Evolutionary conservation across 768 basidiomycete genomes (phyloP).

Genomic region (Kwoniella dejecticola): DNA sequence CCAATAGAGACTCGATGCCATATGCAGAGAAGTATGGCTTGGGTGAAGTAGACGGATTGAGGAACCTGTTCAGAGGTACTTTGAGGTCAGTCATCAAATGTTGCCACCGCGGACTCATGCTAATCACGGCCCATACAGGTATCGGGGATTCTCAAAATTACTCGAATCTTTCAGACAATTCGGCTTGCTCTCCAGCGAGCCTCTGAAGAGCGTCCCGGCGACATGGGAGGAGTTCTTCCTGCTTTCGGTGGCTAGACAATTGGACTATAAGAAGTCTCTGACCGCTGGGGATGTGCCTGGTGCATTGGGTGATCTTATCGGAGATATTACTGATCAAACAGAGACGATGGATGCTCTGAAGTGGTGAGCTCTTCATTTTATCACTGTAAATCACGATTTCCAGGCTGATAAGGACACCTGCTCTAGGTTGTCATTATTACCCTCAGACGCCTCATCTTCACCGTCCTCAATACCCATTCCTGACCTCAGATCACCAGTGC

Average conservation of each 20-base stretch:
- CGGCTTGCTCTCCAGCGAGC: constrained; percentile 65
- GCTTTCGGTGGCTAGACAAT: constrained; percentile 4
- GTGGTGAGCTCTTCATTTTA: constrained; percentile 25
- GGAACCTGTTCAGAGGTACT: constrained; percentile 80
- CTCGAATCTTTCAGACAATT: constrained; percentile 72
- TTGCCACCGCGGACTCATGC: not conserved
- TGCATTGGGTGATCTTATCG: constrained; percentile 22
- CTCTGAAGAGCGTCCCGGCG: constrained; percentile 55
- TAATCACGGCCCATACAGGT: constrained; percentile 60
- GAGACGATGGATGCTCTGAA: constrained; percentile 42
- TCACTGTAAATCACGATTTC: not conserved
- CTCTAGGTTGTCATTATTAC: constrained; percentile 3
- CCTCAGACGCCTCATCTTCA: constrained; percentile 17
- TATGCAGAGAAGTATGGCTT: constrained; percentile 72
- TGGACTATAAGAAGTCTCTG: constrained; percentile 40
- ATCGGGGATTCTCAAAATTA: constrained; percentile 76
- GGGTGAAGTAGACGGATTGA: constrained; percentile 57
- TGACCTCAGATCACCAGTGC: constrained; percentile 19
- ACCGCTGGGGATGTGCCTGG: constrained; percentile 12
- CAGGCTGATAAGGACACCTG: not conserved
- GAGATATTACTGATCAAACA: constrained; percentile 5
- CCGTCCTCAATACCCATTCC: constrained; percentile 19
- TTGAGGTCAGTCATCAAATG: constrained; percentile 62
- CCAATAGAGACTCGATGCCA: constrained; percentile 77
- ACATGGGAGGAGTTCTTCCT: constrained; percentile 57